Percentiles rank a stretch among this genome's conserved stretches.
These are phyloP conservation scores for Penicillium chermesinum DNA, from an alignment of 495 filamentous ascomycete genomes.

Conservation along the genomic window DNA sequence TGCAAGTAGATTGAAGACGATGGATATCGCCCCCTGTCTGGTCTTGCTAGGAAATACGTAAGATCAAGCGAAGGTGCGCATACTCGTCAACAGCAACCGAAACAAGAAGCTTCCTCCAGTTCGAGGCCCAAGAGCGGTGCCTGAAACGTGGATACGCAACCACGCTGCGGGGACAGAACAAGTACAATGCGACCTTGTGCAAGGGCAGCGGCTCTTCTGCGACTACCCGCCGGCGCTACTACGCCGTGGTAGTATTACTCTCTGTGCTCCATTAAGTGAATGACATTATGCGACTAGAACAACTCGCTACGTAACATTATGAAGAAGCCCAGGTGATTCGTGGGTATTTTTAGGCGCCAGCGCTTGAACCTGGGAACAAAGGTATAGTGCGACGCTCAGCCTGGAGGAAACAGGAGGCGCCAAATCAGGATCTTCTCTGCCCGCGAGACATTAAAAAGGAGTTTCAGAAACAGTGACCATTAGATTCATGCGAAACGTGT, in stretches of 20 bases:
- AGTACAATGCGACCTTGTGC: not conserved
- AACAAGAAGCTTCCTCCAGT: no score
- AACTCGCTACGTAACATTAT: no score
- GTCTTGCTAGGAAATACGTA: no score
- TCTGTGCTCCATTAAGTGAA: no score
- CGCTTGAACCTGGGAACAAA: conserved; percentile 3
- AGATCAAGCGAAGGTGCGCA: no score
- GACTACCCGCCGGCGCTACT: not conserved
- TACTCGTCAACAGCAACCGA: no score
- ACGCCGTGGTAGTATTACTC: not conserved
- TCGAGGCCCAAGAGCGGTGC: not conserved
- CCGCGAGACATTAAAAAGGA: not conserved
- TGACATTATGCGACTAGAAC: no score
- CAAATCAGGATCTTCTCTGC: not conserved
- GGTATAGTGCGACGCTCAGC: conserved; percentile 8
- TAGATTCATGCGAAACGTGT: conserved; percentile 3
- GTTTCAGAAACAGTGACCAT: not conserved
- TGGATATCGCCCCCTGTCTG: no score
- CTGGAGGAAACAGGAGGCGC: not conserved
- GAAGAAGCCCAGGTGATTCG: conserved; percentile 10
- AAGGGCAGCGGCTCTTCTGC: not conserved
- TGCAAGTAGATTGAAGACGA: not conserved
- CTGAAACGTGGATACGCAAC: not conserved
- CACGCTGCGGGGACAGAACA: not conserved
- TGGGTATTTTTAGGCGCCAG: conserved; percentile 13